phyloP scores from a whole-genome alignment of 1,284 basidiomycete species.

The Acaromyces ingoldii region DNA sequence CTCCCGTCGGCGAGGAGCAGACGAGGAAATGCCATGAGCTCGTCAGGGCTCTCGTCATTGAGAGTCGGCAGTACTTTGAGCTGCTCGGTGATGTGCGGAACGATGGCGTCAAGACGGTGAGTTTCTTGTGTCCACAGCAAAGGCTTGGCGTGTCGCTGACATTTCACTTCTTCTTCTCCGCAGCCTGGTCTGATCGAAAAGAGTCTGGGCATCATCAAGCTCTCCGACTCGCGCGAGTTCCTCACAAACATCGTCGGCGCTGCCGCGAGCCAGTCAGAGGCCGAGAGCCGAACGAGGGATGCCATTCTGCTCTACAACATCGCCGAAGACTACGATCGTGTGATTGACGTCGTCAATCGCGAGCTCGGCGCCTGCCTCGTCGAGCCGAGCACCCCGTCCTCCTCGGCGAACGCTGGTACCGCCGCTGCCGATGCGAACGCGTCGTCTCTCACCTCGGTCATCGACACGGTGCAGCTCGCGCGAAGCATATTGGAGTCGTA shows the following conservation, averaged over 20 bases:
- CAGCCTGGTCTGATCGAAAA: slow-evolving; percentile 83
- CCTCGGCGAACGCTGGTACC: slow-evolving; percentile 1
- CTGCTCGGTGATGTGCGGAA: slow-evolving; percentile 83
- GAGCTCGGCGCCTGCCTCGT: slow-evolving; percentile 69
- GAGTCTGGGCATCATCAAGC: slow-evolving; percentile 69
- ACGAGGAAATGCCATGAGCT: slow-evolving; percentile 79
- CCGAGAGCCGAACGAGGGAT: slow-evolving; percentile 69
- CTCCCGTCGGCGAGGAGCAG: slow-evolving; percentile 70
- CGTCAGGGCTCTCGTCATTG: slow-evolving; percentile 78
- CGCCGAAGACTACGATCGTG: slow-evolving; percentile 82
- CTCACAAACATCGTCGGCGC: slow-evolving; percentile 75
- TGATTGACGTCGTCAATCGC: slow-evolving; percentile 79
- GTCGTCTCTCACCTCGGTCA: slow-evolving; percentile 60
- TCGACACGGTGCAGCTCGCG: slow-evolving; percentile 71
- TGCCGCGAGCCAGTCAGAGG: slow-evolving; percentile 70
- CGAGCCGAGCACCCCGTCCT: slow-evolving; percentile 23
- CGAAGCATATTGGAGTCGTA: slow-evolving; percentile 80
- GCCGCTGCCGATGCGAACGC: slow-evolving; percentile 7
- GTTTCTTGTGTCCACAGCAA: slow-evolving; percentile 1
- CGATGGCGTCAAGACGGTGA: slow-evolving; percentile 71
- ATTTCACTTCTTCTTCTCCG: neutral
- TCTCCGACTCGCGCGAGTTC: slow-evolving; percentile 68
- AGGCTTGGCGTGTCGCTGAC: neutral
- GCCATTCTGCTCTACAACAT: slow-evolving; percentile 95
- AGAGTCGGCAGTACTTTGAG: slow-evolving; percentile 73